These are phyloP conservation scores for Lunasporangiospora selenospora DNA, from an alignment of 192 early-diverging fungal genomes.

Conservation along the genomic window DNA sequence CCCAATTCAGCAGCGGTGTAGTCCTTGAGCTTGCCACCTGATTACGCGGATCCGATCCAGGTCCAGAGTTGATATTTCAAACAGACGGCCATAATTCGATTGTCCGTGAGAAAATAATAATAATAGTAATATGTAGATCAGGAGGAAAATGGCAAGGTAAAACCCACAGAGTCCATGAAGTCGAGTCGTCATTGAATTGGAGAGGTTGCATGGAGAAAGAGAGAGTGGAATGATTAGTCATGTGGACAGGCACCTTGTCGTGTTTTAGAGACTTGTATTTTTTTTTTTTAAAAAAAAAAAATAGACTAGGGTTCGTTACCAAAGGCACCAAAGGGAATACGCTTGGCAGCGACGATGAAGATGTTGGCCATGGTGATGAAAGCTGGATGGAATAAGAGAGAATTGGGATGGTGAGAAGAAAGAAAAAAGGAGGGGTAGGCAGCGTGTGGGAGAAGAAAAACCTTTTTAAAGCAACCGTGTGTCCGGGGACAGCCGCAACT, in stretches of 20 bases:
- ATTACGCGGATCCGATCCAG: too few relatives aligned
- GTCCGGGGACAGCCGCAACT: slow-evolving; percentile 8
- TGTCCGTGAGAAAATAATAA: too few relatives aligned
- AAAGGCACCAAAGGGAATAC: slow-evolving; percentile 92
- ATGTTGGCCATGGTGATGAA: slow-evolving; percentile 60
- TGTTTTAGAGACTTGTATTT: background rate
- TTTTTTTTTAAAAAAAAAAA: background rate
- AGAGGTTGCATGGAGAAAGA: background rate
- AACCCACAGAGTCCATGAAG: background rate
- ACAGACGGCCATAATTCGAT: too few relatives aligned
- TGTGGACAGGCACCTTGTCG: background rate
- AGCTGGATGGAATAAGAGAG: slow-evolving; percentile 1
- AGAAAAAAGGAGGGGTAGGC: slow-evolving; percentile 4
- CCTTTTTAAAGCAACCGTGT: background rate
- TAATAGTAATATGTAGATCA: too few relatives aligned
- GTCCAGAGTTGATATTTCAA: too few relatives aligned
- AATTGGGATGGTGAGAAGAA: slow-evolving; percentile 5
- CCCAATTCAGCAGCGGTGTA: slow-evolving; percentile 86
- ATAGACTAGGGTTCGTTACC: slow-evolving; percentile 45
- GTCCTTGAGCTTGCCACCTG: slow-evolving; percentile 85
- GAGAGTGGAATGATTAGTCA: slow-evolving; percentile 21
- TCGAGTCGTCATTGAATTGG: background rate
- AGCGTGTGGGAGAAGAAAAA: too few relatives aligned
- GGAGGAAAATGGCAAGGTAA: background rate
- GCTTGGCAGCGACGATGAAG: slow-evolving; percentile 82